Conservation (phyloP, 2,329 filamentous ascomycete species). For the Rugonectria rugulosa region DNA sequence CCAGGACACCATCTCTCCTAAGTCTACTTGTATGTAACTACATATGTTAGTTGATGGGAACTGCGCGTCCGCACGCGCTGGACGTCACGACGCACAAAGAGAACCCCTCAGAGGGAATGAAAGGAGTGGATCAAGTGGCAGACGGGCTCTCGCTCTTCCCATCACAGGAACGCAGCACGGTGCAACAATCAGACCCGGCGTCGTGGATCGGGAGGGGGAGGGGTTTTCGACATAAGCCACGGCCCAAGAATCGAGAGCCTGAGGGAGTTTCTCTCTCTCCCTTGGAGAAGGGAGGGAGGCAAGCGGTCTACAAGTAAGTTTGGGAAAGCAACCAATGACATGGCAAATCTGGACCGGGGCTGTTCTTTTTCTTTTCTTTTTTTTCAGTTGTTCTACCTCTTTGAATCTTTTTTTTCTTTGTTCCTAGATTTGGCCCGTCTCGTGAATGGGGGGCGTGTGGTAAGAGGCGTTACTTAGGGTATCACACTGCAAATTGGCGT, state of each 20-base stretch:
- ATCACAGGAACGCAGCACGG: slow-evolving; percentile 34
- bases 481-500: not conserved
- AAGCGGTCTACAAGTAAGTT: too few relatives aligned
- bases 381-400: too few relatives aligned
- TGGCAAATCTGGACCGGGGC: too few relatives aligned
- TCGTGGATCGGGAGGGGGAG: slow-evolving; percentile 32
- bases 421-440: too few relatives aligned
- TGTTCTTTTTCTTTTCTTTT: too few relatives aligned
- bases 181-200: slow-evolving; percentile 38
- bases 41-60: slow-evolving; percentile 29
- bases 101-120: slow-evolving; percentile 8
- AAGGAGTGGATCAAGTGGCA: slow-evolving; percentile 23
- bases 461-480: too few relatives aligned
- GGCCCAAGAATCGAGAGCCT: not conserved
- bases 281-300: not conserved
- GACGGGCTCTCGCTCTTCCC: slow-evolving; percentile 13
- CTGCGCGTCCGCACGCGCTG: slow-evolving; percentile 33
- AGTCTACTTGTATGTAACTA: too few relatives aligned
- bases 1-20: not conserved
- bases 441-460: too few relatives aligned
- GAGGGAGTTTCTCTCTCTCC: too few relatives aligned
- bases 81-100: slow-evolving; percentile 28
- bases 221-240: slow-evolving; percentile 10
- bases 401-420: too few relatives aligned
- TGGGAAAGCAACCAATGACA: too few relatives aligned